Conservation (phyloP, 2,329 filamentous ascomycete genomes). For the Colletotrichum paranaense region DNA sequence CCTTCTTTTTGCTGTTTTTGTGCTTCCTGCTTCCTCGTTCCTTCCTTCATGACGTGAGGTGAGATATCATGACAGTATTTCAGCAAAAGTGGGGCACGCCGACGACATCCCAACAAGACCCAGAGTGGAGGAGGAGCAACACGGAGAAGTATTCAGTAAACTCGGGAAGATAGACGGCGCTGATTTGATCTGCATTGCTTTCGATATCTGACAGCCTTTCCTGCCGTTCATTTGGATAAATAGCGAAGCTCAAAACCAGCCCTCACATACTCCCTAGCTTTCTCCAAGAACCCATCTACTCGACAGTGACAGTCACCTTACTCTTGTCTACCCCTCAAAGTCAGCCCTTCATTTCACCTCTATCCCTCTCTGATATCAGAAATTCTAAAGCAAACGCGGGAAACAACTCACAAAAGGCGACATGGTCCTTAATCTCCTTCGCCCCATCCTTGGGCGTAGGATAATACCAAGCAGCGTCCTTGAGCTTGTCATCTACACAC, state of each 20-base stretch:
- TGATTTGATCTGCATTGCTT: neutral
- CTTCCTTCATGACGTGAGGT: neutral
- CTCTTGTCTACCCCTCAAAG: conserved; percentile 43
- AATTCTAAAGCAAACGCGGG: neutral
- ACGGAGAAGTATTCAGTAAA: neutral
- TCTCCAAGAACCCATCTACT: neutral
- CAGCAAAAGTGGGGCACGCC: neutral
- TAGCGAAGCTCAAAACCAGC: neutral
- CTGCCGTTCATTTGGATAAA: no score
- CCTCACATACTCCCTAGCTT: neutral
- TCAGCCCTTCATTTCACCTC: conserved; percentile 13
- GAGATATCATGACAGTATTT: neutral
- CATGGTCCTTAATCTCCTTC: conserved; percentile 62
- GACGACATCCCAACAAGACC: neutral
- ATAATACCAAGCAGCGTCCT: conserved; percentile 71
- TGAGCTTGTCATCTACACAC: conserved; percentile 53
- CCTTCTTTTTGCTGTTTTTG: neutral
- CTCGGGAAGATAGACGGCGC: neutral
- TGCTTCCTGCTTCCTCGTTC: neutral
- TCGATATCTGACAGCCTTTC: neutral
- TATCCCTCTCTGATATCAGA: neutral
- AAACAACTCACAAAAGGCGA: conserved; percentile 66
- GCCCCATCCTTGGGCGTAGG: conserved; percentile 59
- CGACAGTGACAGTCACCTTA: conserved; percentile 44
- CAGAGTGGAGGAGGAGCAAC: neutral